These are phyloP conservation scores for Phytophthora rubi DNA, from an alignment of 352 stramenopile genomes.

Conservation along the genomic window DNA sequence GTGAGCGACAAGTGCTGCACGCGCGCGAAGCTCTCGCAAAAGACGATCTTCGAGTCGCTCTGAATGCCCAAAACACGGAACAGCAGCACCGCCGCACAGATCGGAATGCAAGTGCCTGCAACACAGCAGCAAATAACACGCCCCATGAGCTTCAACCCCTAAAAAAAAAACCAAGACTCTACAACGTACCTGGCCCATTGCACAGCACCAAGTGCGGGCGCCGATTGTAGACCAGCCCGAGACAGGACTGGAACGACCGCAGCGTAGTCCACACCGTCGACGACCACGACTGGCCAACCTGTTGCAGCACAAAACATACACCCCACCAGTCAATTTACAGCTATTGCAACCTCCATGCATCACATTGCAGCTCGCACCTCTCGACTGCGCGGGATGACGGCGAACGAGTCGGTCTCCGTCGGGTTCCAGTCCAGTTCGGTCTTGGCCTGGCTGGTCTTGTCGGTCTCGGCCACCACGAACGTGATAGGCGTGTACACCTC, in stretches of 20 bases:
- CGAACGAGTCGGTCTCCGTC: conserved; percentile 53
- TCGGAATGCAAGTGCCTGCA: conserved; percentile 93
- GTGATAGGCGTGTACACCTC: conserved; percentile 85
- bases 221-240: conserved; percentile 73
- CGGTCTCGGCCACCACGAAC: conserved; percentile 91
- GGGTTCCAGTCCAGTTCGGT: conserved; percentile 74
- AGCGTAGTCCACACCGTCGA: conserved; percentile 91
- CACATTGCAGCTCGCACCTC: conserved; percentile 58
- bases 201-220: conserved; percentile 91
- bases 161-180: background rate
- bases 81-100: conserved; percentile 88
- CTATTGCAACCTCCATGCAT: background rate
- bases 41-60: conserved; percentile 85
- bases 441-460: conserved; percentile 90
- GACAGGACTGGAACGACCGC: conserved; percentile 73
- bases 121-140: background rate
- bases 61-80: conserved; percentile 81
- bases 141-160: background rate
- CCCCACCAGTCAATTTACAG: background rate
- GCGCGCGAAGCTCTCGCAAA: conserved; percentile 95
- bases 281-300: conserved; percentile 94
- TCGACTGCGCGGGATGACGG: conserved; percentile 90
- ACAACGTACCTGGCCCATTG: conserved; percentile 85
- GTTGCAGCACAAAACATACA: background rate
- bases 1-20: conserved; percentile 94